Evolutionary conservation across 1,139 yeast species (phyloP).

Genomic region (Diutina ranongensis): DNA sequence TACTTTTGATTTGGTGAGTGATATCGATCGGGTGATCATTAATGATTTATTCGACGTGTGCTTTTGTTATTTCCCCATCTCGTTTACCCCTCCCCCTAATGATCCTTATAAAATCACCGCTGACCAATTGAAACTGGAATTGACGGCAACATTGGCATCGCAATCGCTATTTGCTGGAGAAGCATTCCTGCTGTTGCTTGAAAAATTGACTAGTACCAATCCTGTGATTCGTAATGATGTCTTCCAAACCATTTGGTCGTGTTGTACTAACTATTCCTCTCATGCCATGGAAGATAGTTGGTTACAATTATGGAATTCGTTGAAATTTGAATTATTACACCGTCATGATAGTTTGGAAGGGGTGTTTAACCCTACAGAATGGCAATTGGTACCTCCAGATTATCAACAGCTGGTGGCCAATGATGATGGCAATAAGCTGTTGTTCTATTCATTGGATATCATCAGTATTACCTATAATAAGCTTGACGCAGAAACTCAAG

Average conservation of each 20-base stretch:
- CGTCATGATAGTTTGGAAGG: slow-evolving; percentile 32
- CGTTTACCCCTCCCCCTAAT: slow-evolving; percentile 85
- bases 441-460: slow-evolving; percentile 25
- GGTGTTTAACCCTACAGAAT: slow-evolving; percentile 17
- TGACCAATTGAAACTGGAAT: slow-evolving; percentile 49
- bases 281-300: slow-evolving; percentile 45
- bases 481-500: background rate
- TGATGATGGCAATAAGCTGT: slow-evolving; percentile 27
- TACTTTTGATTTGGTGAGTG: slow-evolving; percentile 16
- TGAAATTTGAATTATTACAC: slow-evolving; percentile 79
- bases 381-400: background rate
- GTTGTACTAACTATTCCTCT: slow-evolving; percentile 41
- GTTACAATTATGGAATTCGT: slow-evolving; percentile 74
- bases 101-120: slow-evolving; percentile 83
- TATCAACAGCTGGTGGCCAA: slow-evolving; percentile 20
- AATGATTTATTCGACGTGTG: slow-evolving; percentile 71
- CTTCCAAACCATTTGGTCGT: slow-evolving; percentile 45
- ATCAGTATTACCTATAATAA: background rate
- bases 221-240: slow-evolving; percentile 70
- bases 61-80: slow-evolving; percentile 93
- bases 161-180: slow-evolving; percentile 60
- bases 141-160: slow-evolving; percentile 52
- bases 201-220: slow-evolving; percentile 77
- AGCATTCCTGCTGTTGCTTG: slow-evolving; percentile 65
- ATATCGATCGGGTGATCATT: slow-evolving; percentile 15